These are phyloP conservation scores for Bacterosira constricta DNA, from an alignment of 108 stramenopile genomes.

Conservation along the genomic window DNA sequence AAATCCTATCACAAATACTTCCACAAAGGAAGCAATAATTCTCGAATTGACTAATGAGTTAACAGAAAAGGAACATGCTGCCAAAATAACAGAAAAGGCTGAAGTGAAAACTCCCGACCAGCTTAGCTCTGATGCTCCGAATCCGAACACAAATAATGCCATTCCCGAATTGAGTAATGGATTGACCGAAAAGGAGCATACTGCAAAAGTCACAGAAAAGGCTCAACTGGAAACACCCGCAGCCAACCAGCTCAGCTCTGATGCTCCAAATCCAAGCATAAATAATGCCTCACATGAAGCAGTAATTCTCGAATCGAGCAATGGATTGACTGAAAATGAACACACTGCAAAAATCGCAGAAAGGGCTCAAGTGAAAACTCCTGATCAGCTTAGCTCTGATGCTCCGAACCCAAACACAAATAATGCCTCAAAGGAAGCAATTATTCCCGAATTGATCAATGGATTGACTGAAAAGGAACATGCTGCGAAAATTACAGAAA, in stretches of 20 bases:
- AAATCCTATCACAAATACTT: background rate
- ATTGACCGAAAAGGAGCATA: background rate
- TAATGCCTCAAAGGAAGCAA: background rate
- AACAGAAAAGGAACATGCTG: background rate
- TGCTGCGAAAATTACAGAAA: background rate
- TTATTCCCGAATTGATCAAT: background rate
- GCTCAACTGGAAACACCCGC: background rate
- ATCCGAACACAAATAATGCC: no score
- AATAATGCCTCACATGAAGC: background rate
- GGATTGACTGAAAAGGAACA: background rate
- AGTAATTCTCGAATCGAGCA: no score
- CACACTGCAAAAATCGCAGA: background rate
- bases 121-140: background rate
- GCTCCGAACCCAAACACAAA: background rate
- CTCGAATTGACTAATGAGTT: background rate
- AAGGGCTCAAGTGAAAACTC: background rate
- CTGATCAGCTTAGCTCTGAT: background rate
- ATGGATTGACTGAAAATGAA: background rate
- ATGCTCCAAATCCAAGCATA: background rate
- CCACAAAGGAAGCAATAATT: background rate
- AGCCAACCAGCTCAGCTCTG: background rate
- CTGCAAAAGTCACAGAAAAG: background rate
- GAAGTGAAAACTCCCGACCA: background rate
- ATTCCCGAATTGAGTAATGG: background rate
- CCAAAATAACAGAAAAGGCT: background rate